Evolutionary conservation across 352 stramenopile species (phyloP).

Genomic region (Phytophthora megakarya): DNA sequence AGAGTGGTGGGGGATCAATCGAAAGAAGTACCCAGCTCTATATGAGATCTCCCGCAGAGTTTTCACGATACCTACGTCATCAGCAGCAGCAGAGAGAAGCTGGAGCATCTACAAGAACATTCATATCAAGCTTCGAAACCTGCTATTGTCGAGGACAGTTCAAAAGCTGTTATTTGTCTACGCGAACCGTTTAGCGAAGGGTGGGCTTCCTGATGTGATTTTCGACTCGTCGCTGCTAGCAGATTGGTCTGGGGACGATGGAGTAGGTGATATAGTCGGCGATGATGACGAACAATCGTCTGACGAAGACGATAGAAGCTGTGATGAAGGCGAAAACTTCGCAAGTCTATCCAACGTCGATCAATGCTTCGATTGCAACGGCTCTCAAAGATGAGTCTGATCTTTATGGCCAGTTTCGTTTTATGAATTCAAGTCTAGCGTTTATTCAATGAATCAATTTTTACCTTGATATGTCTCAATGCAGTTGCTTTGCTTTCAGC

Average conservation of each 20-base stretch:
- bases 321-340: background rate
- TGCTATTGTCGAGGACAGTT: background rate
- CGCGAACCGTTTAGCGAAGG: background rate
- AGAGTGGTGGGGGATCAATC: slow-evolving; percentile 2
- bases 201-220: background rate
- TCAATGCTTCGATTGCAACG: no score
- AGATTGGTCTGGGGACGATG: no score
- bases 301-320: background rate
- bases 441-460: no score
- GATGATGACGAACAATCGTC: no score
- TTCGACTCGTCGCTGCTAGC: background rate
- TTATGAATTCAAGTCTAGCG: no score
- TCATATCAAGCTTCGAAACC: slow-evolving; percentile 5
- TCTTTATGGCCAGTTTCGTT: no score
- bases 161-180: slow-evolving; percentile 16
- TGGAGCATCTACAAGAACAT: slow-evolving; percentile 17
- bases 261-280: no score
- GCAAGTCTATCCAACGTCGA: no score
- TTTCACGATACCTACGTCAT: slow-evolving; percentile 13
- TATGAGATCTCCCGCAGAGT: slow-evolving; percentile 7
- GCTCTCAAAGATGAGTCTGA: no score
- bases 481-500: no score
- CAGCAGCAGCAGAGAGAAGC: slow-evolving; percentile 6
- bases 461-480: no score
- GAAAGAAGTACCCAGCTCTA: background rate